Percentiles rank a stretch among this genome's conserved stretches.
Conservation (phyloP, 2,329 filamentous ascomycete species). For the Colletotrichum endophyticum region DNA sequence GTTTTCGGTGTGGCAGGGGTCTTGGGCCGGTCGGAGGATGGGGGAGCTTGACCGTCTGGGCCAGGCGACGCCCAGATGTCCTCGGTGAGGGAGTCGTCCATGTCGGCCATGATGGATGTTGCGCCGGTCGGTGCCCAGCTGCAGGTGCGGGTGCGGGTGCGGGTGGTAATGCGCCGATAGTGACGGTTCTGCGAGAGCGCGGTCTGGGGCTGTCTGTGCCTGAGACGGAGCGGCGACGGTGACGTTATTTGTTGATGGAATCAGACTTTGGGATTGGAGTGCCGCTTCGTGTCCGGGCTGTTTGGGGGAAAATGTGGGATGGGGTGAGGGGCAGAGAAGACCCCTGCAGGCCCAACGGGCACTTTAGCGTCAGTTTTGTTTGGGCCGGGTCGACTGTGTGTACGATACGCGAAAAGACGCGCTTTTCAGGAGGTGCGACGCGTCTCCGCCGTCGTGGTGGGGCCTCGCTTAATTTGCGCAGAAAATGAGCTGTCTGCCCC, state of each 20-base stretch:
- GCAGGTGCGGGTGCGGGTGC: neutral
- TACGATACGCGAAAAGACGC: conserved; percentile 21
- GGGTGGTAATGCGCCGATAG: neutral
- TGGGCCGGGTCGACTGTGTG: neutral
- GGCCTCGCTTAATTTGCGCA: conserved; percentile 15
- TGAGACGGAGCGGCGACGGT: conserved; percentile 5
- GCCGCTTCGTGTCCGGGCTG: neutral
- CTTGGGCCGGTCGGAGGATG: conserved; percentile 40
- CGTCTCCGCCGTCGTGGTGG: neutral
- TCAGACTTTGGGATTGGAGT: conserved; percentile 13
- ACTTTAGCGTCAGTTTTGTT: neutral
- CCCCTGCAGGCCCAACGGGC: neutral
- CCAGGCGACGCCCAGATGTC: conserved; percentile 52
- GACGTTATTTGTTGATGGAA: conserved; percentile 22
- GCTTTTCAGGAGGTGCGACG: conserved; percentile 3
- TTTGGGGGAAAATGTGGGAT: conserved; percentile 15
- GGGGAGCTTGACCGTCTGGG: conserved; percentile 31
- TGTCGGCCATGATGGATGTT: conserved; percentile 44
- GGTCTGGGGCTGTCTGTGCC: neutral
- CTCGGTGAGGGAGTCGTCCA: conserved; percentile 52
- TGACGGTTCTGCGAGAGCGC: neutral
- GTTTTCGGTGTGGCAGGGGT: conserved; percentile 55
- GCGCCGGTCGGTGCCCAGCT: neutral
- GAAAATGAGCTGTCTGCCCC: neutral
- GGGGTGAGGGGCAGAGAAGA: neutral